Conservation (phyloP, 768 basidiomycete genomes). For the Tylopilus vinaceipallidus region DNA sequence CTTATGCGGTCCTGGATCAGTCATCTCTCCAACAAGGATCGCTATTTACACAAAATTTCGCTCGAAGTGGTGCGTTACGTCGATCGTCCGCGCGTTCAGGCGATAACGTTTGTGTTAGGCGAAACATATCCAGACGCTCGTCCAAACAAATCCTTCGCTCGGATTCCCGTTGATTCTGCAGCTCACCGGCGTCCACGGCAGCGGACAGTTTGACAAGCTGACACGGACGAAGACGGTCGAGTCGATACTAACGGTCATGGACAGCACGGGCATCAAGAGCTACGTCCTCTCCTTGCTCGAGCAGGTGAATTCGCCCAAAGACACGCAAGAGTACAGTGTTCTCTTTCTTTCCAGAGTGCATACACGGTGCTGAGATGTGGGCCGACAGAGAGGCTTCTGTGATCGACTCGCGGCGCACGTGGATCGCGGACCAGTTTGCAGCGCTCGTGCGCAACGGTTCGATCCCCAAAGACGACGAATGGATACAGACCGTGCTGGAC, state of each 20-base stretch:
- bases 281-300: conserved; percentile 74
- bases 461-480: conserved; percentile 77
- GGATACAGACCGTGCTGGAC: conserved; percentile 72
- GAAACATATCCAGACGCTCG: conserved; percentile 69
- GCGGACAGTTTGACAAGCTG: conserved; percentile 85
- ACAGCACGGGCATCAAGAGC: conserved; percentile 65
- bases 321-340: conserved; percentile 39
- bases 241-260: conserved; percentile 72
- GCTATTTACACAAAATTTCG: conserved; percentile 88
- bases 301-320: conserved; percentile 53
- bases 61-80: conserved; percentile 63
- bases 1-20: conserved; percentile 98
- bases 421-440: conserved; percentile 86
- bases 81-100: neutral
- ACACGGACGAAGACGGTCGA: conserved; percentile 94
- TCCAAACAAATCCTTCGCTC: conserved; percentile 70
- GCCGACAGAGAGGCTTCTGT: conserved; percentile 42
- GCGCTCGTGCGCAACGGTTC: conserved; percentile 75
- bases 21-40: conserved; percentile 84
- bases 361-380: conserved; percentile 13
- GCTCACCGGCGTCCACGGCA: conserved; percentile 80
- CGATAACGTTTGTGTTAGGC: conserved; percentile 45
- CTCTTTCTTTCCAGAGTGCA: neutral
- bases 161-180: conserved; percentile 86
- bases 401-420: conserved; percentile 59